Evolutionary conservation across 106 monocot genomes (phyloP).

Genomic region (Dendrobium chrysotoxum): DNA sequence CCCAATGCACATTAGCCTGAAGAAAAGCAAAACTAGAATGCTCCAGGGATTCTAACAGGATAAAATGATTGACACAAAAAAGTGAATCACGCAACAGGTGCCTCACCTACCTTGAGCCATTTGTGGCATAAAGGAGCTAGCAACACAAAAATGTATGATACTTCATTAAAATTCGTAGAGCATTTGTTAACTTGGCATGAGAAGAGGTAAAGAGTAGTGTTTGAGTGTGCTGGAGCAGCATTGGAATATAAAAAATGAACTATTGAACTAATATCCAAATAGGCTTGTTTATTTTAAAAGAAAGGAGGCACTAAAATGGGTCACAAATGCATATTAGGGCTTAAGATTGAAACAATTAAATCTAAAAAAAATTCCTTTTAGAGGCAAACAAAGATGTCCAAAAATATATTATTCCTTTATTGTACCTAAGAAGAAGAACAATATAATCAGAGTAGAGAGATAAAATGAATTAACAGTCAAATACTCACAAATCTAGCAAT

Average conservation of each 20-base stretch:
- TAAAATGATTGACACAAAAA: background rate
- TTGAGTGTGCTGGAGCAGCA: background rate
- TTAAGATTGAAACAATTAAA: background rate
- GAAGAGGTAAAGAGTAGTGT: background rate
- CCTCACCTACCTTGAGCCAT: background rate
- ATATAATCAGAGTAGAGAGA: background rate
- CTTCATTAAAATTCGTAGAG: background rate
- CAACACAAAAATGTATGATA: background rate
- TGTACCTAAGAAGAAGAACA: background rate
- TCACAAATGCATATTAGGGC: background rate
- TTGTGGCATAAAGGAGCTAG: background rate
- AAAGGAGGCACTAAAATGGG: background rate
- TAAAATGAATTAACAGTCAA: background rate
- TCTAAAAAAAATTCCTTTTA: background rate
- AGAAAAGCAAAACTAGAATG: background rate
- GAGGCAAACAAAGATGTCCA: background rate
- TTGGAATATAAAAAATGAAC: background rate
- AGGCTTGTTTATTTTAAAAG: background rate
- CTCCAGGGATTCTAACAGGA: background rate
- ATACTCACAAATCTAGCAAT: background rate
- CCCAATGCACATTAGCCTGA: background rate
- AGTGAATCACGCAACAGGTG: background rate
- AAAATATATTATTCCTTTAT: background rate
- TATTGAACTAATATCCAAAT: background rate
- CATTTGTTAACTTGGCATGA: background rate